phyloP scores from a whole-genome alignment of 2,329 filamentous ascomycete genomes.

The Epichloe sibirici region DNA sequence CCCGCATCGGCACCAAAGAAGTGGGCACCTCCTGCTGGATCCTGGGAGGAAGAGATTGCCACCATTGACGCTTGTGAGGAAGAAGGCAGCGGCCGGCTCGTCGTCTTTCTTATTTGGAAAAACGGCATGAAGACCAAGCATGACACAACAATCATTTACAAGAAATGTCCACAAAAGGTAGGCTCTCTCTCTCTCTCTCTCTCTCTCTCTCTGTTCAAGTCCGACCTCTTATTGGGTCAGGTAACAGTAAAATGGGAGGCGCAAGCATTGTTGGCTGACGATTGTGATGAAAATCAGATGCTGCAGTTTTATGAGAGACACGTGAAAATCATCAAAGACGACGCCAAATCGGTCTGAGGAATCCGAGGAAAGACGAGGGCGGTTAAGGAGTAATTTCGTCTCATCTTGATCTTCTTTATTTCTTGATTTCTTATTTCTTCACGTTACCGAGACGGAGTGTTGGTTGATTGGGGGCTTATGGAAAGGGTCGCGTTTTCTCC shows the following conservation, averaged over 20 bases:
- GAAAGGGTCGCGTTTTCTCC: no score
- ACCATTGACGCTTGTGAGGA: conserved; percentile 63
- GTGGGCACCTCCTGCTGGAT: conserved; percentile 59
- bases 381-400: not conserved
- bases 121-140: conserved; percentile 65
- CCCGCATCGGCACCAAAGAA: conserved; percentile 30
- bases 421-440: not conserved
- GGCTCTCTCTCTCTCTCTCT: conserved; percentile 6
- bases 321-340: conserved; percentile 37
- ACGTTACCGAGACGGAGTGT: no score
- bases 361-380: not conserved
- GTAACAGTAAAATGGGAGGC: not conserved
- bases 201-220: not conserved
- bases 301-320: conserved; percentile 47
- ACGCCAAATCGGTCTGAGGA: conserved; percentile 12
- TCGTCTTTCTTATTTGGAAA: conserved; percentile 63
- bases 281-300: conserved; percentile 29
- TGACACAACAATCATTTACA: conserved; percentile 53
- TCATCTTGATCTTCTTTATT: not conserved
- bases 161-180: conserved; percentile 69
- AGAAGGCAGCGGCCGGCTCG: conserved; percentile 42
- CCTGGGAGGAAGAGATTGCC: conserved; percentile 64
- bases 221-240: not conserved
- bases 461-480: no score
- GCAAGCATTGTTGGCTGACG: not conserved